These are phyloP conservation scores for Pistacia vera DNA, from an alignment of 345 rosid genomes.

Conservation along the genomic window DNA sequence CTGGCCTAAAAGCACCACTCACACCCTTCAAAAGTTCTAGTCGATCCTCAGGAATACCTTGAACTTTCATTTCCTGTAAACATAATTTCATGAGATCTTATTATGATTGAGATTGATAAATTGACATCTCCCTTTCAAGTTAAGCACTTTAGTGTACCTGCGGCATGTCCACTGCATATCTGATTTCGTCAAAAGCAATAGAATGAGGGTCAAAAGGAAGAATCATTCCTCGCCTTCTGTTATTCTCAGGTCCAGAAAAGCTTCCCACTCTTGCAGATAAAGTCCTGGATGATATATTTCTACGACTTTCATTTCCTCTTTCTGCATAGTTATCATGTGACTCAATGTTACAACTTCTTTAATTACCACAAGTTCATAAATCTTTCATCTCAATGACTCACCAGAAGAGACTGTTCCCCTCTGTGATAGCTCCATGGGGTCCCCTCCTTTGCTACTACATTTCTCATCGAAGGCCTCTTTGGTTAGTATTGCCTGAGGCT, in stretches of 20 bases:
- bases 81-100: background rate
- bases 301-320: slow-evolving; percentile 23
- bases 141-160: slow-evolving; percentile 35
- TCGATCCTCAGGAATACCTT: slow-evolving; percentile 49
- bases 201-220: slow-evolving; percentile 71
- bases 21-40: slow-evolving; percentile 65
- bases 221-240: slow-evolving; percentile 56
- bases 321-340: slow-evolving; percentile 34
- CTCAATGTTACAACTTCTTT: background rate
- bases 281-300: slow-evolving; percentile 30
- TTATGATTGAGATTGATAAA: background rate
- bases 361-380: background rate
- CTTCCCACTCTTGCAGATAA: slow-evolving; percentile 39
- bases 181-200: slow-evolving; percentile 56
- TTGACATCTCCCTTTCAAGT: background rate
- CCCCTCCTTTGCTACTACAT: slow-evolving; percentile 31
- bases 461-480: slow-evolving; percentile 51
- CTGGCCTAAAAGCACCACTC: slow-evolving; percentile 69
- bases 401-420: slow-evolving; percentile 34
- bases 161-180: slow-evolving; percentile 70
- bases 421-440: slow-evolving; percentile 38
- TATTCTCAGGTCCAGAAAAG: slow-evolving; percentile 29
- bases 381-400: slow-evolving; percentile 16
- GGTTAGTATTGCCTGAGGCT: slow-evolving; percentile 56
- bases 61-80: slow-evolving; percentile 63